A percentile compares a stretch with the other conserved stretches of the same genome.
Conservation (phyloP, 441 rosid species). For the Aquilaria agallochum region DNA sequence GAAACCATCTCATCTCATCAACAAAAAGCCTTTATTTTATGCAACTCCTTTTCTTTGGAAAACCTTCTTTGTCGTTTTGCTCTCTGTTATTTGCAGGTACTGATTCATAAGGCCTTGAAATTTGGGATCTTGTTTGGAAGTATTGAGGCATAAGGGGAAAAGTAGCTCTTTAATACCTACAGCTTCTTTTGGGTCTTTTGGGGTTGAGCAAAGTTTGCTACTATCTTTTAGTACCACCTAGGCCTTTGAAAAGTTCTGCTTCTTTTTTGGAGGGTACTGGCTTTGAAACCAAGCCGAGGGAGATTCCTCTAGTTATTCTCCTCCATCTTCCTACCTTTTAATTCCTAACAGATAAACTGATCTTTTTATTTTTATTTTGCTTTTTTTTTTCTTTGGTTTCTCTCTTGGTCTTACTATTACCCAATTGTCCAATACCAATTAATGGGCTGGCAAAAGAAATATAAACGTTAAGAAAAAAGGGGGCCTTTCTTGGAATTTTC, state of each 20-base stretch:
- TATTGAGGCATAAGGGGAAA: background rate
- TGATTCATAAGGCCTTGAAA: conserved; percentile 26
- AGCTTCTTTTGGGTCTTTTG: conserved; percentile 14
- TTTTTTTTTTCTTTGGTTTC: too few relatives aligned
- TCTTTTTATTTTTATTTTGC: conserved; percentile 8
- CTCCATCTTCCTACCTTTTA: conserved; percentile 16
- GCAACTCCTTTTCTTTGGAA: too few relatives aligned
- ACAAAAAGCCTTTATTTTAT: too few relatives aligned
- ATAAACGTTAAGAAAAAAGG: background rate
- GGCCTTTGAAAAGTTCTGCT: conserved; percentile 17
- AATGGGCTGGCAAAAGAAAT: too few relatives aligned
- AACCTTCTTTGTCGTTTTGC: conserved; percentile 18
- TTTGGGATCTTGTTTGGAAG: conserved; percentile 31
- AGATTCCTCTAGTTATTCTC: conserved; percentile 45
- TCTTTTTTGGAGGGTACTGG: conserved; percentile 22
- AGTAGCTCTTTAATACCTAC: conserved; percentile 3
- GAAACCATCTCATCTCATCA: too few relatives aligned
- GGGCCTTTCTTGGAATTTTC: background rate
- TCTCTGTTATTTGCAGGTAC: conserved; percentile 24
- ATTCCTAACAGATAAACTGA: conserved; percentile 23
- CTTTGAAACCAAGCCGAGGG: conserved; percentile 34
- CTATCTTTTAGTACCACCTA: background rate
- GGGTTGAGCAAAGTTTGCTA: conserved; percentile 6
- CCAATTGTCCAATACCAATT: background rate
- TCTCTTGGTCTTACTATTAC: too few relatives aligned